phyloP scores from a whole-genome alignment of 345 rosid species.

The Populus nigra region DNA sequence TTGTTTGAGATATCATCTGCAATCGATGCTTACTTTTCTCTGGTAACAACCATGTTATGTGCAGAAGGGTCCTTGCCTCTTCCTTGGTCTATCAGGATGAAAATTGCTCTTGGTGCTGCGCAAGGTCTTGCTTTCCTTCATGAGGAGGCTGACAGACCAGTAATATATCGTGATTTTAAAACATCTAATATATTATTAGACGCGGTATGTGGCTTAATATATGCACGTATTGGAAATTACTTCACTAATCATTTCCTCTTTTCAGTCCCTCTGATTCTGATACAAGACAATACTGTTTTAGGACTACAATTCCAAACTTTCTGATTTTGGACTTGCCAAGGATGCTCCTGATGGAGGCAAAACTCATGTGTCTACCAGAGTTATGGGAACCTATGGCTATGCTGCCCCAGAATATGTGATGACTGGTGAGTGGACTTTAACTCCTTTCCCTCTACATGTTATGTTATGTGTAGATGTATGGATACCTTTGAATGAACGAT shows the following conservation, averaged over 20 bases:
- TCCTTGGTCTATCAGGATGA: conserved; percentile 47
- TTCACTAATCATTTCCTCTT: neutral
- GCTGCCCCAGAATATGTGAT: conserved; percentile 47
- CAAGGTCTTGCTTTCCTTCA: conserved; percentile 45
- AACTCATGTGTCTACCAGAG: conserved; percentile 46
- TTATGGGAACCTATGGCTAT: conserved; percentile 48
- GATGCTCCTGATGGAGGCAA: conserved; percentile 46
- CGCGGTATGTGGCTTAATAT: conserved; percentile 27
- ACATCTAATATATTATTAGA: conserved; percentile 43
- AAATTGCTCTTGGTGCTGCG: conserved; percentile 45
- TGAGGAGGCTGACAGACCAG: conserved; percentile 41
- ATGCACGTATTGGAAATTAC: neutral
- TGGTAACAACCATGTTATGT: conserved; percentile 32
- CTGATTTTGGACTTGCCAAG: conserved; percentile 49
- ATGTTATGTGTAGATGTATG: neutral
- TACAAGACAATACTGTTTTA: conserved; percentile 1
- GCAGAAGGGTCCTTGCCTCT: conserved; percentile 42
- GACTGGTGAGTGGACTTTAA: conserved; percentile 28
- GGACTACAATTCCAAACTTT: conserved; percentile 46
- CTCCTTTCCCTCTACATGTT: neutral
- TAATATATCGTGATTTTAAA: conserved; percentile 44
- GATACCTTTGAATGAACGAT: neutral
- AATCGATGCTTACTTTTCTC: conserved; percentile 17
- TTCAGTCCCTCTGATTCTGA: neutral
- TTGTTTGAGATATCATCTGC: neutral